Evolutionary conservation across 257 asterid genomes (phyloP).

Genomic region (Scutellaria minor): DNA sequence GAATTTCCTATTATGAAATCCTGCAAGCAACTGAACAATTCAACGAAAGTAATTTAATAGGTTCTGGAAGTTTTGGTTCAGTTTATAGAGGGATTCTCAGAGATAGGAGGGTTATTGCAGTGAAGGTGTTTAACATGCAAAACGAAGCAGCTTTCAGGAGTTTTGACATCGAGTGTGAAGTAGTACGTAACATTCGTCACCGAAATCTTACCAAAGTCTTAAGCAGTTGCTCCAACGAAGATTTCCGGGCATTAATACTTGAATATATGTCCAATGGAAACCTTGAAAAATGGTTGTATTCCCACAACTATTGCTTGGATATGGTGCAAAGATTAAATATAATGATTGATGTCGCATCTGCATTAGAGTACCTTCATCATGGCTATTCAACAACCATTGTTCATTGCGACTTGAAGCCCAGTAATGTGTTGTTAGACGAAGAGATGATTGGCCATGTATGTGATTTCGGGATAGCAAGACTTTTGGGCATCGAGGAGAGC

Average conservation of each 20-base stretch:
- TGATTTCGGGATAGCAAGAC: too few relatives aligned
- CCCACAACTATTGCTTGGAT: slow-evolving; percentile 3
- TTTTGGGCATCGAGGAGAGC: too few relatives aligned
- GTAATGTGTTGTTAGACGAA: too few relatives aligned
- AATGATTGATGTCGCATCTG: slow-evolving; percentile 33
- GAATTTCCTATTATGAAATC: slow-evolving; percentile 41
- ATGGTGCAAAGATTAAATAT: slow-evolving; percentile 20
- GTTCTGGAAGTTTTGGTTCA: slow-evolving; percentile 33
- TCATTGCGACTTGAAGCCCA: background rate
- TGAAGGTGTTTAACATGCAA: slow-evolving; percentile 38
- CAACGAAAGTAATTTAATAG: slow-evolving; percentile 36
- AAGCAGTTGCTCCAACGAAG: slow-evolving; percentile 38
- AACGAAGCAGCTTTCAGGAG: slow-evolving; percentile 26
- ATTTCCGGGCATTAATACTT: slow-evolving; percentile 44
- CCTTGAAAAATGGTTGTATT: slow-evolving; percentile 43
- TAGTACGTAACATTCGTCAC: background rate
- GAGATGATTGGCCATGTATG: too few relatives aligned
- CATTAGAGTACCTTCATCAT: slow-evolving; percentile 29
- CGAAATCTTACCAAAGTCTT: slow-evolving; percentile 42
- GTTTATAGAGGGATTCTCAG: slow-evolving; percentile 21
- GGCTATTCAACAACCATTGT: slow-evolving; percentile 26
- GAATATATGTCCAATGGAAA: slow-evolving; percentile 48
- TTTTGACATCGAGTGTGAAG: slow-evolving; percentile 37
- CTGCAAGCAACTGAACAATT: slow-evolving; percentile 30
- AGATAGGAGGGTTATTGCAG: slow-evolving; percentile 31